phyloP scores from a whole-genome alignment of 2,329 filamentous ascomycete genomes.

The Exophiala dermatitidis region DNA sequence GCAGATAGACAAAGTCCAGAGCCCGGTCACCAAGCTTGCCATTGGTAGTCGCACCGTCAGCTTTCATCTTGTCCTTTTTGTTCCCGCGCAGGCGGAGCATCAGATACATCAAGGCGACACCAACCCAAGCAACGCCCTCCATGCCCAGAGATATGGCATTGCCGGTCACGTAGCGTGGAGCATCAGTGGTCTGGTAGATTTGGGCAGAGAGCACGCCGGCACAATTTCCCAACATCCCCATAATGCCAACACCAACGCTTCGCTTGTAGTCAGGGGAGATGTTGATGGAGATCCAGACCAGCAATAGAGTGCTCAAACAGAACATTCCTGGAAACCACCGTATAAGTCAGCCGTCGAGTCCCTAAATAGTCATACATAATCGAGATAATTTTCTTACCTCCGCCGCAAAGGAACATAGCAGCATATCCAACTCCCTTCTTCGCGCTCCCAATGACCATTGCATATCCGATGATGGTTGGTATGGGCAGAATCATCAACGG shows the following conservation, averaged over 20 bases:
- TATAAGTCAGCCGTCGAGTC: too few species aligned
- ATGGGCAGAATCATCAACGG: background rate
- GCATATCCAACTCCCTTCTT: slow-evolving; percentile 30
- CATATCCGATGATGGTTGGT: slow-evolving; percentile 30
- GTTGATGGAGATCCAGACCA: slow-evolving; percentile 33
- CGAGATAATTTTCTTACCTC: slow-evolving; percentile 11
- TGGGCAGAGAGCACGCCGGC: slow-evolving; percentile 30
- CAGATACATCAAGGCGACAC: slow-evolving; percentile 25
- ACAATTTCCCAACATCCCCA: slow-evolving; percentile 28
- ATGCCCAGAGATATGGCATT: slow-evolving; percentile 26
- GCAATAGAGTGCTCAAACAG: slow-evolving; percentile 22
- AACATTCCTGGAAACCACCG: slow-evolving; percentile 11
- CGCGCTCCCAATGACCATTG: slow-evolving; percentile 31
- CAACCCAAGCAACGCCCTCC: slow-evolving; percentile 23
- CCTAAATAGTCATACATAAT: too few species aligned
- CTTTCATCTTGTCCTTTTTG: slow-evolving; percentile 27
- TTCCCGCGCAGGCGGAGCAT: slow-evolving; percentile 27
- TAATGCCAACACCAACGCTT: slow-evolving; percentile 29
- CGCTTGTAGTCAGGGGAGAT: slow-evolving; percentile 32
- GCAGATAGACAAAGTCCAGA: slow-evolving; percentile 26
- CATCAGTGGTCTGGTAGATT: slow-evolving; percentile 30
- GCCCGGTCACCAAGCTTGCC: slow-evolving; percentile 27
- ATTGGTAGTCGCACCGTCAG: slow-evolving; percentile 27
- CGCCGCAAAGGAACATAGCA: slow-evolving; percentile 30
- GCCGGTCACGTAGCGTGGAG: slow-evolving; percentile 29